A percentile compares a stretch with the other conserved stretches of the same genome.
These are phyloP conservation scores for Trypethelium eluteriae DNA, from an alignment of 495 filamentous ascomycete species.

Conservation along the genomic window DNA sequence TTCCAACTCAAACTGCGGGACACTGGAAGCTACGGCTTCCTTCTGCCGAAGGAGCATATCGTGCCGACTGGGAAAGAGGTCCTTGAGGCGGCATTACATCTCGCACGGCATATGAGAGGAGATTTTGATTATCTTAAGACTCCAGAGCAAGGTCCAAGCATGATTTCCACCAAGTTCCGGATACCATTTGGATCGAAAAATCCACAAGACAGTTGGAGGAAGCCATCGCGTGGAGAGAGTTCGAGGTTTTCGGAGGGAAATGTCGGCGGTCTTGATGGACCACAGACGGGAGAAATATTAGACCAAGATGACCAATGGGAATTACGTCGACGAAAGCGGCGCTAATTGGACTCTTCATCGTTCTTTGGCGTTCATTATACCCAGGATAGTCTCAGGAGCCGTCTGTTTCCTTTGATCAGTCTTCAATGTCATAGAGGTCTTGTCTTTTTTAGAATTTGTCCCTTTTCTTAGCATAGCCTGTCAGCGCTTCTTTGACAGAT, in stretches of 20 bases:
- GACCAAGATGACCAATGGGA: not conserved
- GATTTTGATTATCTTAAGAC: slow-evolving; percentile 33
- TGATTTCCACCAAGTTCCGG: not conserved
- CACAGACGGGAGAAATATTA: not conserved
- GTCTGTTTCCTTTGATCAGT: too few species aligned
- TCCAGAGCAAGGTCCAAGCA: not conserved
- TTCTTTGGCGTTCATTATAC: not conserved
- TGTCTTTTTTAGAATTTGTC: not conserved
- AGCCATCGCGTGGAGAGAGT: not conserved
- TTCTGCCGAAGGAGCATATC: slow-evolving; percentile 81
- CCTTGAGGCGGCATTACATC: slow-evolving; percentile 69
- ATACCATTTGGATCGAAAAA: not conserved
- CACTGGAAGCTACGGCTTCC: slow-evolving; percentile 88
- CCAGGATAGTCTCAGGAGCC: not conserved
- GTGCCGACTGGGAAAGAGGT: slow-evolving; percentile 83
- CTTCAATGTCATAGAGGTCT: too few species aligned
- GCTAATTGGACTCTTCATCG: not conserved
- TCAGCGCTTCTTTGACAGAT: not conserved
- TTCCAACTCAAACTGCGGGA: slow-evolving; percentile 95
- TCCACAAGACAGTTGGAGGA: not conserved
- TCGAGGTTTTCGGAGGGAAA: not conserved
- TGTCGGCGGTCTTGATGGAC: too few species aligned
- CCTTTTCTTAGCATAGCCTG: not conserved
- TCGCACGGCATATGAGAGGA: slow-evolving; percentile 67
- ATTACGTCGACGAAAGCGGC: not conserved